phyloP scores from a whole-genome alignment of 495 filamentous ascomycete genomes.

The Delitschia confertaspora region DNA sequence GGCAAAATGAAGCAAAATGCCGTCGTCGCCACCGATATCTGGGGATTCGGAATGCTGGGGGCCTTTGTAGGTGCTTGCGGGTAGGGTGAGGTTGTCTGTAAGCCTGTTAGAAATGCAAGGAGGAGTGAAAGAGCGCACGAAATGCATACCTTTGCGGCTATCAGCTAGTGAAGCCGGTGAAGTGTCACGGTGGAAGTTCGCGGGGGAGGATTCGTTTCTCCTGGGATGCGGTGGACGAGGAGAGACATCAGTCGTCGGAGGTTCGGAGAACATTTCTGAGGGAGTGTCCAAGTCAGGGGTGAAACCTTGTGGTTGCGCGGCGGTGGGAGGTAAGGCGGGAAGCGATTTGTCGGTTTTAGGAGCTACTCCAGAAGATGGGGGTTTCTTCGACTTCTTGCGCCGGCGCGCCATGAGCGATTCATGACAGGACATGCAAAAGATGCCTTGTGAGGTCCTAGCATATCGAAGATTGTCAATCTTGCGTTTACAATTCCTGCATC shows the following conservation, averaged over 20 bases:
- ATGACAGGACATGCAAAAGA: slow-evolving; percentile 99
- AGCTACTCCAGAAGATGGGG: slow-evolving; percentile 42
- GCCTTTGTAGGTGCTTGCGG: slow-evolving; percentile 67
- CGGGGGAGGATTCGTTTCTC: slow-evolving; percentile 30
- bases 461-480: slow-evolving; percentile 99
- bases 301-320: slow-evolving; percentile 48
- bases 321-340: slow-evolving; percentile 78
- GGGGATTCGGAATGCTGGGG: slow-evolving; percentile 60
- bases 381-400: slow-evolving; percentile 73
- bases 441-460: slow-evolving; percentile 93
- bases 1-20: slow-evolving; percentile 83
- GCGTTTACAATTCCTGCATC: slow-evolving; percentile 94
- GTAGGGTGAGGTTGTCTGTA: slow-evolving; percentile 54
- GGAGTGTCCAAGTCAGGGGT: slow-evolving; percentile 60
- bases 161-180: slow-evolving; percentile 32
- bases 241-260: slow-evolving; percentile 58
- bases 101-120: slow-evolving; percentile 6
- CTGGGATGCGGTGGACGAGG: slow-evolving; percentile 48
- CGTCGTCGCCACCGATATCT: slow-evolving; percentile 57
- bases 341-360: slow-evolving; percentile 87
- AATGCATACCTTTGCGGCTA: slow-evolving; percentile 31
- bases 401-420: slow-evolving; percentile 96
- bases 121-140: not conserved
- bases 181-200: slow-evolving; percentile 31
- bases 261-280: slow-evolving; percentile 55